A percentile compares a stretch with the other conserved stretches of the same genome.
phyloP scores from a whole-genome alignment of 345 rosid genomes.

The Kandelia obovata region DNA sequence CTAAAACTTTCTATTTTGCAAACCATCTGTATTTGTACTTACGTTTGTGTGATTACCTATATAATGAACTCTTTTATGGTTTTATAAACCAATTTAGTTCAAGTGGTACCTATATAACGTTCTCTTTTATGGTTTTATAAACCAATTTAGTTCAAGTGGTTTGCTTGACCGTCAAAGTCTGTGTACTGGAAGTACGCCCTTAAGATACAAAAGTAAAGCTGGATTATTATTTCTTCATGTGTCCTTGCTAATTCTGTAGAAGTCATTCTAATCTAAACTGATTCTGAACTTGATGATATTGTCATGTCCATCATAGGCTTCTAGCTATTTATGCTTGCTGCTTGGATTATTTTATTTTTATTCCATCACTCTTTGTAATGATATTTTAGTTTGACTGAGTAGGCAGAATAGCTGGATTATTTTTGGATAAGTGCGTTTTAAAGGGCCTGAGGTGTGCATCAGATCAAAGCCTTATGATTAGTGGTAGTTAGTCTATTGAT shows the following conservation, averaged over 20 bases:
- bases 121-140: no score
- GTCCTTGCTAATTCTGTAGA: background rate
- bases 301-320: background rate
- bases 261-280: background rate
- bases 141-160: no score
- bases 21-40: no score
- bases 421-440: background rate
- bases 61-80: no score
- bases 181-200: background rate
- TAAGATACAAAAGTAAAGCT: background rate
- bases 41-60: no score
- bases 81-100: no score
- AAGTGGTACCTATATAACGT: no score
- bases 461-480: background rate
- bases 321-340: background rate
- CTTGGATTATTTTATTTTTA: background rate
- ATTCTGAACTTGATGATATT: background rate
- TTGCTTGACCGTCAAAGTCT: background rate
- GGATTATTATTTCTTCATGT: background rate
- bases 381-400: background rate
- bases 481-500: background rate
- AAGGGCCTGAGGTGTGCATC: background rate
- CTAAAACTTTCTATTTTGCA: background rate
- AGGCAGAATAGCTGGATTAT: background rate
- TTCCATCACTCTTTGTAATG: background rate